phyloP scores from a whole-genome alignment of 257 asterid species.

The Gentiana macrophylla region DNA sequence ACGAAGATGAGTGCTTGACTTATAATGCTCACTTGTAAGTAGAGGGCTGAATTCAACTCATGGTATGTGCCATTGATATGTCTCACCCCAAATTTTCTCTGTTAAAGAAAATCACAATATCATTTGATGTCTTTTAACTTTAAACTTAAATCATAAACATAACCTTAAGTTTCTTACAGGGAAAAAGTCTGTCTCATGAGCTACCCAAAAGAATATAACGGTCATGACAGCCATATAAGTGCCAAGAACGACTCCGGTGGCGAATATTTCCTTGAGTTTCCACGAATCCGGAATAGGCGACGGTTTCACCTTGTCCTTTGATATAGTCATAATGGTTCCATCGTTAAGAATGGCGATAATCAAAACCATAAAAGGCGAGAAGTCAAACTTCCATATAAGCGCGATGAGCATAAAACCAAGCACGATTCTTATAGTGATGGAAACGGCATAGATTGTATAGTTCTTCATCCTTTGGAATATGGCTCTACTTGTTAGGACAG shows the following conservation, averaged over 20 bases:
- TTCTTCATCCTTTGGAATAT: conserved; percentile 49
- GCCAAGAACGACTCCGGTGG: conserved; percentile 49
- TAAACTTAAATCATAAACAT: neutral
- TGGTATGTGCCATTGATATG: conserved; percentile 17
- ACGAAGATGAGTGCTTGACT: conserved; percentile 56
- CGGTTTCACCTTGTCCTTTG: conserved; percentile 48
- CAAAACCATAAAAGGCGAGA: conserved; percentile 53
- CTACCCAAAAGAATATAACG: conserved; percentile 45
- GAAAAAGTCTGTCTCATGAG: conserved; percentile 32
- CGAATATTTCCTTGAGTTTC: conserved; percentile 46
- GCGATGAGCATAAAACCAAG: conserved; percentile 48
- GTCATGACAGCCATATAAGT: conserved; percentile 53
- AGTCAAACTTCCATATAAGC: conserved; percentile 49
- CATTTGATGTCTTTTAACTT: neutral
- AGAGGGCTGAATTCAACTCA: conserved; percentile 38
- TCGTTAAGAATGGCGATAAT: conserved; percentile 50
- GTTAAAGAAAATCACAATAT: conserved; percentile 1
- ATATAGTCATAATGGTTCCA: conserved; percentile 57
- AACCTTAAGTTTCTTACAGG: conserved; percentile 17
- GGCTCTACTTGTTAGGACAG: conserved; percentile 38
- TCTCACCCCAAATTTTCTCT: conserved; percentile 33
- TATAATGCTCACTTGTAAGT: conserved; percentile 50
- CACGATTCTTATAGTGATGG: conserved; percentile 42
- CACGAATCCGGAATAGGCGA: conserved; percentile 57
- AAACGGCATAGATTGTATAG: conserved; percentile 44